These are phyloP conservation scores for Candida nanaspora DNA, from an alignment of 805 yeast species.

Conservation along the genomic window DNA sequence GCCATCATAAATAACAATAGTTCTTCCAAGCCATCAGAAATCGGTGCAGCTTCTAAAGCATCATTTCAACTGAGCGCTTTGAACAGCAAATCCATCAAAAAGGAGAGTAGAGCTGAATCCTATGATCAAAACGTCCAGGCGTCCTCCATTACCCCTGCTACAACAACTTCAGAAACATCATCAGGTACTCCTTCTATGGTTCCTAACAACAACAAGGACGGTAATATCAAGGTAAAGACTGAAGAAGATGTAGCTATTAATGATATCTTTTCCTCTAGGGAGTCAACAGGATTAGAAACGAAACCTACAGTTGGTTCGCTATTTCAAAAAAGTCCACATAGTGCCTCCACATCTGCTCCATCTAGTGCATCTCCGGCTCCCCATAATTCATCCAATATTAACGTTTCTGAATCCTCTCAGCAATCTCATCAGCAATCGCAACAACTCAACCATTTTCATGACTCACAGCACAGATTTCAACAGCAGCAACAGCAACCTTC, in stretches of 20 bases:
- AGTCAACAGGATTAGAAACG: neutral
- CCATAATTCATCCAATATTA: constrained; percentile 5
- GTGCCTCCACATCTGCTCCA: neutral
- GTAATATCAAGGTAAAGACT: constrained; percentile 2
- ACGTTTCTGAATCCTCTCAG: neutral
- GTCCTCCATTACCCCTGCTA: too few relatives aligned
- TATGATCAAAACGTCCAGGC: too few relatives aligned
- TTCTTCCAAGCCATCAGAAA: too few relatives aligned
- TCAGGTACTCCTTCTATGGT: neutral
- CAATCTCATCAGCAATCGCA: constrained; percentile 4
- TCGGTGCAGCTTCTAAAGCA: too few relatives aligned
- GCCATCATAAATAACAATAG: too few relatives aligned
- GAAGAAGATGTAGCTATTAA: constrained; percentile 23
- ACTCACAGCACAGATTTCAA: neutral
- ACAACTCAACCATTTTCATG: neutral
- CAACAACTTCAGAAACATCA: too few relatives aligned
- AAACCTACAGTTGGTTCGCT: constrained; percentile 3
- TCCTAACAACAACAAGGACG: neutral
- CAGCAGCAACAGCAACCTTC: constrained; percentile 4
- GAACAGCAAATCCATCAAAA: too few relatives aligned
- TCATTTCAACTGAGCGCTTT: too few relatives aligned
- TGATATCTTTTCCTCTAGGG: constrained; percentile 22
- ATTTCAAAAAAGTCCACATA: constrained; percentile 2
- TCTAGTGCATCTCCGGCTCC: constrained; percentile 8
- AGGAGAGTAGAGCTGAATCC: neutral